Evolutionary conservation across 208 protist species (phyloP), one percentile per base, ranked within the genome.

Genomic region (Trypanosoma platydactyli): DNA sequence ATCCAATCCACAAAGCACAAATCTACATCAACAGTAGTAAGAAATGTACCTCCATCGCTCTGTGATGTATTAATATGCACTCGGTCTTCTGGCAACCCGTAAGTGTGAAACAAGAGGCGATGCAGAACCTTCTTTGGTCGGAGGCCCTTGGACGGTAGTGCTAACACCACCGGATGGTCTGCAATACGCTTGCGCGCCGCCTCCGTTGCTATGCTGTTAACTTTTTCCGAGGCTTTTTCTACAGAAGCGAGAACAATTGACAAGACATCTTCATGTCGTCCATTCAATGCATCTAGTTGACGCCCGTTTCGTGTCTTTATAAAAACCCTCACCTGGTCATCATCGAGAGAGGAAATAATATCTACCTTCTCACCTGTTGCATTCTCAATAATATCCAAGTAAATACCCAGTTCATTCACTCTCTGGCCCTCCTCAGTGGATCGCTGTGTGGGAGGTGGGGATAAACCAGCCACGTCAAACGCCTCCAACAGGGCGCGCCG

Each of bases 71-170:
- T 82, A 76, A 30, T 29, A 3, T 9, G 68, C 16, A 94, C 48
- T 27, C 79, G 60, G n/a, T 76, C 67, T 16, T 81, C 77, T 2
- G 6, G 1, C 18, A 86, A 45, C 40, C 84, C 83, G 59, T 85
- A 94, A 62, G 83, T 73, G 61, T 89, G 86, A 44, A 64, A 38
- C 12, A 94, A 66, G 5, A 94, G 68, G 15, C 66, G 56, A 15
- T 73, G 77, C 16, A 94, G 57, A 16, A 88, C 49, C 18, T 68
- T 62, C 58, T 88, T 91, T 5, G 81, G 60, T 5, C 70, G 68
- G 5, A 94, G 20, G 12, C 65, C 41, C 13, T 64, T 68, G 1
- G 73, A 60, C 1, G 84, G 82, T 27, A 94, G 60, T 0, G 89
- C 68, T 18, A 94, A 57, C 11, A 86, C 73, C 12, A 90, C 59